Evolutionary conservation across 179 eudicot genomes (phyloP).

Genomic region (Corrigiola litoralis): DNA sequence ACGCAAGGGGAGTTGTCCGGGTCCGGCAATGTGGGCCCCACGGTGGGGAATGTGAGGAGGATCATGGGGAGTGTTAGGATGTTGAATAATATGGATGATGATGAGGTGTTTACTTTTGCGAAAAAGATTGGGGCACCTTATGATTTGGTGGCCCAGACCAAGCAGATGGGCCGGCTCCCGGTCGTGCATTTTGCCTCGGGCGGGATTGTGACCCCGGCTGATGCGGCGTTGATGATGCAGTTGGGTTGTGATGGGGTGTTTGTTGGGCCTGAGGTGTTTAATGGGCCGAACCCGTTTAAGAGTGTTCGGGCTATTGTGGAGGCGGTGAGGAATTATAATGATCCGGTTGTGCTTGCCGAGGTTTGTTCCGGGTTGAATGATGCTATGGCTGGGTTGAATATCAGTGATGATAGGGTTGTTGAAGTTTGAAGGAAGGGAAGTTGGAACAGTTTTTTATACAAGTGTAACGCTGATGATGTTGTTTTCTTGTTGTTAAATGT

Average conservation of each 20-base stretch:
- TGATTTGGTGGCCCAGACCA: constrained; percentile 78
- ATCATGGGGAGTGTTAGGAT: constrained; percentile 65
- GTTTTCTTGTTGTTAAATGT: no score
- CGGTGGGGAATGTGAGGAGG: constrained; percentile 56
- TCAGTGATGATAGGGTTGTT: constrained; percentile 43
- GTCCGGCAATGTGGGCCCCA: constrained; percentile 44
- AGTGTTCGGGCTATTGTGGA: constrained; percentile 60
- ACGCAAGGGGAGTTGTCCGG: constrained; percentile 56
- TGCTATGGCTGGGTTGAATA: constrained; percentile 41
- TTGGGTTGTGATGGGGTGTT: constrained; percentile 92
- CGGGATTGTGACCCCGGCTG: constrained; percentile 75
- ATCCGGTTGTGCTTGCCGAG: constrained; percentile 54
- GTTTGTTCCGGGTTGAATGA: constrained; percentile 53
- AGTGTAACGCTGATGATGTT: constrained; percentile 7
- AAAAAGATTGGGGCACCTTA: constrained; percentile 67
- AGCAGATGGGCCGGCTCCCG: constrained; percentile 85
- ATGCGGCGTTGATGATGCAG: constrained; percentile 87
- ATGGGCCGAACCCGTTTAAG: constrained; percentile 46
- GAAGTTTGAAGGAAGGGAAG: constrained; percentile 26
- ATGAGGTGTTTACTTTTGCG: constrained; percentile 69
- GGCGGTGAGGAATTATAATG: constrained; percentile 85
- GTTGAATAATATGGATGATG: constrained; percentile 70
- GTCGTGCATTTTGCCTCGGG: constrained; percentile 78
- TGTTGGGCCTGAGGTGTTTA: constrained; percentile 53
- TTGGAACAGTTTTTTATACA: background rate